These are phyloP conservation scores for Lepidium didymum DNA, from an alignment of 345 rosid species.

Conservation along the genomic window DNA sequence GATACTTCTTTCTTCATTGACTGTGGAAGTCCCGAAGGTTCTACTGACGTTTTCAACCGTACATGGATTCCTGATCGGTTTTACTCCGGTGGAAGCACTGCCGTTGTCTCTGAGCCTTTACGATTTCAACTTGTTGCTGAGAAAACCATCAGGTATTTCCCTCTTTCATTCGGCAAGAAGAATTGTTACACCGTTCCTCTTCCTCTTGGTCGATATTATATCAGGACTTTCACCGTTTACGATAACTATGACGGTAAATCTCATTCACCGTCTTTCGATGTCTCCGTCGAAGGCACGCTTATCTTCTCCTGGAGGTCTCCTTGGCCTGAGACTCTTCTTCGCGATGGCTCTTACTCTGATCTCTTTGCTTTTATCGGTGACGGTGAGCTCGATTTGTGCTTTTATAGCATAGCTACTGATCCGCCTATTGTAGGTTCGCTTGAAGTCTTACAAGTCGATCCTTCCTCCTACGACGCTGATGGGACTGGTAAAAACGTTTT, in stretches of 20 bases:
- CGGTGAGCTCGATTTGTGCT: constrained; percentile 81
- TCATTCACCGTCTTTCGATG: constrained; percentile 80
- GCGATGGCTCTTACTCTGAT: constrained; percentile 92
- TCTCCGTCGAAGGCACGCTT: constrained; percentile 80
- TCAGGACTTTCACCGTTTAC: constrained; percentile 93
- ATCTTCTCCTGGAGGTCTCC: constrained; percentile 96
- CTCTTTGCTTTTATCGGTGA: constrained; percentile 68
- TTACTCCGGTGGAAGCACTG: constrained; percentile 66
- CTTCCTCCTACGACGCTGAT: constrained; percentile 50
- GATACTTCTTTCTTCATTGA: constrained; percentile 68
- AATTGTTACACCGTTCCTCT: constrained; percentile 87
- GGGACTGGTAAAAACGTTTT: constrained; percentile 38
- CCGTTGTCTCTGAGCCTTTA: constrained; percentile 87
- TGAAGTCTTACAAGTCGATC: constrained; percentile 65
- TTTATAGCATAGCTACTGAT: constrained; percentile 92
- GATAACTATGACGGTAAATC: constrained; percentile 93
- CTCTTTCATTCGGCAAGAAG: constrained; percentile 86
- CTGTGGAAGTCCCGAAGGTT: constrained; percentile 57
- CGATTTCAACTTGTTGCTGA: constrained; percentile 59
- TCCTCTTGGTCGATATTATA: constrained; percentile 69
- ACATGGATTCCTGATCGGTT: constrained; percentile 79
- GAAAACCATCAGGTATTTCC: constrained; percentile 79
- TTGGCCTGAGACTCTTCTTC: constrained; percentile 53
- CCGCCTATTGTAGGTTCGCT: constrained; percentile 87
- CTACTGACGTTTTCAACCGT: constrained; percentile 58